Base-by-base conservation (phyloP, 2,329 filamentous ascomycete genomes). In the Colletotrichum echinochloae region DNA sequence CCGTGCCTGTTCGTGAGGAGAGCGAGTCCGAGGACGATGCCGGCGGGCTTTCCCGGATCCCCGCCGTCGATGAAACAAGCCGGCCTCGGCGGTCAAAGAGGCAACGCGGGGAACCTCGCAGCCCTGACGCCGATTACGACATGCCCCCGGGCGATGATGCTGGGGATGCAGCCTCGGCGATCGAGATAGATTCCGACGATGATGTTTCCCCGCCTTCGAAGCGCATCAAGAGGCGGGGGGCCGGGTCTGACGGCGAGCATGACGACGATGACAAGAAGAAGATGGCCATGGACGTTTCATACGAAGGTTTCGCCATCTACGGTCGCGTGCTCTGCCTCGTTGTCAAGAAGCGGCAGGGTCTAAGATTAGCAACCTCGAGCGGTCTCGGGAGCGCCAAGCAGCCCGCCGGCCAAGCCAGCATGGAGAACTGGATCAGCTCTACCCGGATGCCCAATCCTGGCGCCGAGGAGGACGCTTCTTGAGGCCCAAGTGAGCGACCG, bases 241-340 rank as follows among this genome's bases (percentile, higher is more conserved):
- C 75, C 41, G 70, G 71, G 39, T 75, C 65, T 41, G 73, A 64
- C 11, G 78, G 77, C 56, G 77, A 77, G 30, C 81, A 78, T 23
- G 78, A 78, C 23, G 79, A 79, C 12, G 90, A 92, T 67, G 92
- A 97, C 77, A 97, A 98, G 83, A 98, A 99, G 84, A 98, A 98
- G 80, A 83, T 97, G 75, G 89, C 88, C 26, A 89, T 98, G 84
- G 91, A 92, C 72, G 96, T 95, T 33, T 91, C 90, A 18, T 99
- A 98, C 81, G 94, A 98, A 77, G 95, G 96, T 11, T 98, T 98
- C 82, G 93, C 92, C 76, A 98, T 99, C 77, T 97, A 97, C 82
- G 94, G 96, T 14, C 92, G 94, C 75, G 94, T 97, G 56, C 85
- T 99, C 33, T 98, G 95, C 80, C 86, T 99, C 69, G 92, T 99